Conservation (phyloP, 1,284 basidiomycete genomes). For the Leccinum huronense region DNA sequence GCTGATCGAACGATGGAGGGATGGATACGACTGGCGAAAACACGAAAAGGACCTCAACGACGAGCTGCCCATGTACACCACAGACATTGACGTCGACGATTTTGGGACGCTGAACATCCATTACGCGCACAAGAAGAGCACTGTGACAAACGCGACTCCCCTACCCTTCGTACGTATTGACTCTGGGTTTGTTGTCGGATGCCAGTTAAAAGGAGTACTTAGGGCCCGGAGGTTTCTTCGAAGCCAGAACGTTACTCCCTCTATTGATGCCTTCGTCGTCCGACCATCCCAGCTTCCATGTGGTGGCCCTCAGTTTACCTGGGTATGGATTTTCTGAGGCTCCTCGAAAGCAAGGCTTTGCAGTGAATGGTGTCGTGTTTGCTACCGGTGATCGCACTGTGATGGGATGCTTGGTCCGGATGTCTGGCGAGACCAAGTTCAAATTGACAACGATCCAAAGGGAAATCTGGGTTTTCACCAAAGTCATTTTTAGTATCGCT, state of each 20-base stretch:
- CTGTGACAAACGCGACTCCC: slow-evolving; percentile 40
- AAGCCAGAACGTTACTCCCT: slow-evolving; percentile 54
- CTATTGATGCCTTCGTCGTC: slow-evolving; percentile 41
- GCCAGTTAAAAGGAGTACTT: not conserved
- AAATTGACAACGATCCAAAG: slow-evolving; percentile 49
- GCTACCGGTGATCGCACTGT: slow-evolving; percentile 58
- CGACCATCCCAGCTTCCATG: slow-evolving; percentile 56
- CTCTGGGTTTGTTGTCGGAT: not conserved
- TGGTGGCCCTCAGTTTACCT: slow-evolving; percentile 53
- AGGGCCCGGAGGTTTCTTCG: slow-evolving; percentile 64
- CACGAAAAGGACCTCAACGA: slow-evolving; percentile 42
- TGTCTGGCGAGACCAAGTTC: slow-evolving; percentile 50
- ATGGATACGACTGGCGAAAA: slow-evolving; percentile 44
- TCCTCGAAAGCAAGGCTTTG: slow-evolving; percentile 37
- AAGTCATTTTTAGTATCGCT: slow-evolving; percentile 45
- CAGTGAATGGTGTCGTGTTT: slow-evolving; percentile 48
- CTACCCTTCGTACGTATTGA: slow-evolving; percentile 42
- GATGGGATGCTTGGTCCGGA: slow-evolving; percentile 60
- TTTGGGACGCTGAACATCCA: slow-evolving; percentile 43
- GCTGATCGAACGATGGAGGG: slow-evolving; percentile 41
- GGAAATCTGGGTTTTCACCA: slow-evolving; percentile 51
- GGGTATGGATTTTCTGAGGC: slow-evolving; percentile 39
- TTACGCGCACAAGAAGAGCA: slow-evolving; percentile 44
- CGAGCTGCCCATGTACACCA: slow-evolving; percentile 44
- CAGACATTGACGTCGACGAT: slow-evolving; percentile 39